Evolutionary conservation across 352 stramenopile genomes (phyloP), one percentile per base, ranked within the genome.

Genomic region (Blastocystis sp.): DNA sequence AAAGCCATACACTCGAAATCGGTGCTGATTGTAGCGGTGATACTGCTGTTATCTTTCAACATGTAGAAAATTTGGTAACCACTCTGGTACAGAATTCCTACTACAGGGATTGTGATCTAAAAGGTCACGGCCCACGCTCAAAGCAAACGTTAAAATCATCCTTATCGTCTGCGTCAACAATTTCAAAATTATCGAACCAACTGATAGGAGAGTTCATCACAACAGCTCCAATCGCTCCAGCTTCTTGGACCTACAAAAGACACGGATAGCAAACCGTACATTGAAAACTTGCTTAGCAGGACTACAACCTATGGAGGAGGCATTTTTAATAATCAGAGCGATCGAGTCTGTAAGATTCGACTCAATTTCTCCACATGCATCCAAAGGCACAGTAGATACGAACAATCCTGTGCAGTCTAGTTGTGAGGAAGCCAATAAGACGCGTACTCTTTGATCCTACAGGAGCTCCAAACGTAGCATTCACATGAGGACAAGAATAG

Each of bases 41-140:
- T 75, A 30, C 34, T 53, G 37, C 34, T 53, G 64, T 75, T 81
- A 16, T 20, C 26, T 7, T 34, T 37, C 0, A 59, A 18, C 45
- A 45, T 41, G 7, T 66, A 20, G 9, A 24, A 8, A 26, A 85
- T 69, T 3, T 16, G 30, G 30, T 47, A 6, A 0, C 73, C 73
- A 26, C 20, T 24, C 26, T 18, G 13, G 26, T 68, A 66, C 11
- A 53, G 63, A 45, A 85, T 85, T 3, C 43, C 53, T 54, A 85
- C 26, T 7, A 66, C 73, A 11, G 73, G 73, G 63, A 85, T 85
- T 13, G 73, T 55, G 9, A 85, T 85, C 73, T 85, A 50, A 34
- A 13, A 45, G 37, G 13, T 9, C 26, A 7, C 8, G 50, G 0
- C 1, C 18, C 13, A 4, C 39, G 18, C 30, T 34, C 18, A 13